phyloP scores from a whole-genome alignment of 371 early-diverging fungal genomes.

The Mucor plumbeus region DNA sequence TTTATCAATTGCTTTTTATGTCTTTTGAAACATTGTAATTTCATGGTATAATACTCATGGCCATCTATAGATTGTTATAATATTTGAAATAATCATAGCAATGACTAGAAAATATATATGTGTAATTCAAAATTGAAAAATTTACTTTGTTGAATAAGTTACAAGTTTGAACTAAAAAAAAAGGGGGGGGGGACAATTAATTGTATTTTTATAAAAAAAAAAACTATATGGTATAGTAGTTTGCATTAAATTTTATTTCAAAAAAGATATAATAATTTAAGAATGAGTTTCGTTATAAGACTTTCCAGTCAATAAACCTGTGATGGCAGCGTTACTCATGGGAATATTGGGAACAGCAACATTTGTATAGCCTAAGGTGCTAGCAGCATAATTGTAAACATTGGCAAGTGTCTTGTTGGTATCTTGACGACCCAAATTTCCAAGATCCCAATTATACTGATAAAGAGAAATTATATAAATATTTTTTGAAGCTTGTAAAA shows the following conservation, averaged over 20 bases:
- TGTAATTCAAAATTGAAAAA: too few species aligned
- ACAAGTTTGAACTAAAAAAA: too few species aligned
- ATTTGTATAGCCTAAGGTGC: slow-evolving; percentile 38
- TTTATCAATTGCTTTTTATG: too few species aligned
- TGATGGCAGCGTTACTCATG: slow-evolving; percentile 11
- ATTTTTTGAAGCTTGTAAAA: background rate
- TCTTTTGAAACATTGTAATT: too few species aligned
- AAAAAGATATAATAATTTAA: background rate
- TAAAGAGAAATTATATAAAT: background rate
- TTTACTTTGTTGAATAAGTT: too few species aligned
- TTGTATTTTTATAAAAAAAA: too few species aligned
- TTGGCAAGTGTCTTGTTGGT: slow-evolving; percentile 41
- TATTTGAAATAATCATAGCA: too few species aligned
- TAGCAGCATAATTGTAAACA: slow-evolving; percentile 42
- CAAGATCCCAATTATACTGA: slow-evolving; percentile 65
- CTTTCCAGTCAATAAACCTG: slow-evolving; percentile 44
- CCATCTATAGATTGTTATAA: too few species aligned
- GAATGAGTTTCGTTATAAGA: slow-evolving; percentile 32
- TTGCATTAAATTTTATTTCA: background rate
- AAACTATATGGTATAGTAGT: too few species aligned
- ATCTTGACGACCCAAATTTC: slow-evolving; percentile 62
- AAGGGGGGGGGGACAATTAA: too few species aligned
- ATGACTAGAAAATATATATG: too few species aligned
- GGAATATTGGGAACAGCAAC: slow-evolving; percentile 33
- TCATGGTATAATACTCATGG: too few species aligned